phyloP scores from a whole-genome alignment of 2,329 filamentous ascomycete species.

The Cryphonectria radicalis region DNA sequence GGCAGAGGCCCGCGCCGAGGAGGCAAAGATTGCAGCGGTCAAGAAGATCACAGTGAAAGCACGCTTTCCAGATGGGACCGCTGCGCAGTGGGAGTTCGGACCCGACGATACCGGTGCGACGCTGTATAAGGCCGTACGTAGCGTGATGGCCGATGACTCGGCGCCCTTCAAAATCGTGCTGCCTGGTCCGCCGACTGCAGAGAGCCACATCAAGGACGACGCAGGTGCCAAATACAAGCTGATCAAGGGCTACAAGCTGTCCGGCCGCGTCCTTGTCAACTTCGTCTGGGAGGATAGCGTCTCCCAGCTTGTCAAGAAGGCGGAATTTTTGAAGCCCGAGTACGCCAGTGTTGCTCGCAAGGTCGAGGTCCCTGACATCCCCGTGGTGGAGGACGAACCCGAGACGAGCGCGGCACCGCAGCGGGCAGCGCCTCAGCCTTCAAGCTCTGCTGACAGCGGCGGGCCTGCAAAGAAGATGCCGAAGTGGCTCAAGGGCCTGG shows the following conservation, averaged over 20 bases:
- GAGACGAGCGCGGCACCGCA: slow-evolving; percentile 34
- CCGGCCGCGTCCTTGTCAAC: slow-evolving; percentile 73
- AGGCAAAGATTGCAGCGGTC: slow-evolving; percentile 67
- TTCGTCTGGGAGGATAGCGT: slow-evolving; percentile 74
- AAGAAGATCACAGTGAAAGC: slow-evolving; percentile 76
- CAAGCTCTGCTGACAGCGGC: slow-evolving; percentile 37
- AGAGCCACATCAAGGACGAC: slow-evolving; percentile 50
- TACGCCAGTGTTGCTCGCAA: slow-evolving; percentile 67
- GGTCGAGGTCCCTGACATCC: slow-evolving; percentile 66
- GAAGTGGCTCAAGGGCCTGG: slow-evolving; percentile 74
- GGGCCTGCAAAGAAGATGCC: slow-evolving; percentile 55
- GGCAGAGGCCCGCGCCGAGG: slow-evolving; percentile 67
- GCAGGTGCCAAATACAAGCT: slow-evolving; percentile 56
- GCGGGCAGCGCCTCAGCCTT: slow-evolving; percentile 37
- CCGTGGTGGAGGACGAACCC: slow-evolving; percentile 44
- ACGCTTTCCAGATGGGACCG: slow-evolving; percentile 85
- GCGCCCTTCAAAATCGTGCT: slow-evolving; percentile 73
- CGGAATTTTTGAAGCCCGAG: slow-evolving; percentile 61
- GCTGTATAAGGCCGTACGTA: slow-evolving; percentile 75
- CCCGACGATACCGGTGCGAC: slow-evolving; percentile 69
- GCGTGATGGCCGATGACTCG: slow-evolving; percentile 65
- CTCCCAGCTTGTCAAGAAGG: slow-evolving; percentile 56
- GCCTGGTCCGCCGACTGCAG: slow-evolving; percentile 44
- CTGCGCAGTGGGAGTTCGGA: slow-evolving; percentile 72
- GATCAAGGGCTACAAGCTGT: slow-evolving; percentile 74